phyloP scores from a whole-genome alignment of 106 monocot species.

The Apostasia ramifera region DNA sequence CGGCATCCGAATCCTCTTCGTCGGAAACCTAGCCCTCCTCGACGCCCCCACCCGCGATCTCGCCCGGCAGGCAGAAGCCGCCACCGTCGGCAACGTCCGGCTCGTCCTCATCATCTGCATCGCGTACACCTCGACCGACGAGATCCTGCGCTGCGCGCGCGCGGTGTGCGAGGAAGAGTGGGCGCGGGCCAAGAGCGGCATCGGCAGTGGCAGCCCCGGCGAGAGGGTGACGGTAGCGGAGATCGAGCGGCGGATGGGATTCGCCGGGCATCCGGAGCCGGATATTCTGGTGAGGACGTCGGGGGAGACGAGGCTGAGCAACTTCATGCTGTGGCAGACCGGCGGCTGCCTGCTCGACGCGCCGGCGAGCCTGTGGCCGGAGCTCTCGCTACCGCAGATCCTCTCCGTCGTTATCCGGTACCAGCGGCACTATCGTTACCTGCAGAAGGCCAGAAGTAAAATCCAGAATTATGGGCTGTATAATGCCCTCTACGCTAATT shows the following conservation, averaged over 20 bases:
- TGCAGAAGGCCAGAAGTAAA: not conserved
- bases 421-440: constrained; percentile 14
- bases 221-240: not conserved
- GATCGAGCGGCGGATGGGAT: constrained; percentile 20
- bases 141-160: constrained; percentile 14
- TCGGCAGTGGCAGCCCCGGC: not conserved
- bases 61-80: constrained; percentile 2
- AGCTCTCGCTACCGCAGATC: constrained; percentile 28
- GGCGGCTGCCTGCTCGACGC: constrained; percentile 6
- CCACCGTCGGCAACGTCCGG: constrained; percentile 12
- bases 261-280: constrained; percentile 13
- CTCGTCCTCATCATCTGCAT: constrained; percentile 16
- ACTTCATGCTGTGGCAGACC: constrained; percentile 46
- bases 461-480: not conserved
- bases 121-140: constrained; percentile 21
- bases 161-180: not conserved
- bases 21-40: constrained; percentile 18
- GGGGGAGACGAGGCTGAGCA: constrained; percentile 51
- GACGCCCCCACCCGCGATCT: constrained; percentile 3
- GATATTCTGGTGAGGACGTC: constrained; percentile 45
- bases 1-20: constrained; percentile 23
- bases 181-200: too few relatives aligned
- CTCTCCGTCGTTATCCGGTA: constrained; percentile 33
- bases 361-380: constrained; percentile 33
- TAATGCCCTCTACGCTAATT: too few relatives aligned